Conservation (phyloP, 257 asterid species). For the Solanum appendiculatum region DNA sequence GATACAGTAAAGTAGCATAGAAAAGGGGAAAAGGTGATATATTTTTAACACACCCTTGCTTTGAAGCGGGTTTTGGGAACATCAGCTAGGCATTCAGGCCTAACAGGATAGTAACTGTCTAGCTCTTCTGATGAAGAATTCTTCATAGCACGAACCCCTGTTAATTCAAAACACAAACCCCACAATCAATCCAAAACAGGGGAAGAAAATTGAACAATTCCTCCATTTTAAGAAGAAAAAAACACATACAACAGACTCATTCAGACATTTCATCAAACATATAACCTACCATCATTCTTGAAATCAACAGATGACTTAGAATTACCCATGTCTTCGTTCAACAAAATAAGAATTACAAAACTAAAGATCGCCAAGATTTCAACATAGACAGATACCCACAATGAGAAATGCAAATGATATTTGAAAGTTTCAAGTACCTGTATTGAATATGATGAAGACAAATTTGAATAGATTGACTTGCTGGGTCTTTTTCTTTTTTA, state of each 20-base stretch:
- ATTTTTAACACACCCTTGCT: slow-evolving; percentile 51
- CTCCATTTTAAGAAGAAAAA: neutral
- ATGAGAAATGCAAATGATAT: neutral
- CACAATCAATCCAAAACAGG: neutral
- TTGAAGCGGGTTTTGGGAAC: slow-evolving; percentile 80
- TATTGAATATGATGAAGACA: neutral
- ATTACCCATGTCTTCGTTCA: slow-evolving; percentile 14
- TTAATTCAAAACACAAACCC: neutral
- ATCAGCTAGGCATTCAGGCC: slow-evolving; percentile 78
- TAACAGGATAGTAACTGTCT: slow-evolving; percentile 69
- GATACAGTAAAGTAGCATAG: neutral
- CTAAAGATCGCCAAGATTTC: neutral
- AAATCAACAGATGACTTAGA: slow-evolving; percentile 3
- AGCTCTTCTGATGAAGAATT: slow-evolving; percentile 50
- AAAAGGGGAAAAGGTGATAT: neutral
- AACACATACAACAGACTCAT: neutral
- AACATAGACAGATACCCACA: slow-evolving; percentile 4
- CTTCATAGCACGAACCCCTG: slow-evolving; percentile 14
- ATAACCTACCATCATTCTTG: slow-evolving; percentile 14
- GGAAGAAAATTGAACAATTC: neutral
- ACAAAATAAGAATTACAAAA: neutral
- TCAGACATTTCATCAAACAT: neutral
- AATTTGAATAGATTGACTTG: neutral
- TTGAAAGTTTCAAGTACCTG: neutral
- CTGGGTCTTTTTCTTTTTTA: neutral